Conservation (phyloP, 176 grass and related monocot species). For the Panicum miliaceum region DNA sequence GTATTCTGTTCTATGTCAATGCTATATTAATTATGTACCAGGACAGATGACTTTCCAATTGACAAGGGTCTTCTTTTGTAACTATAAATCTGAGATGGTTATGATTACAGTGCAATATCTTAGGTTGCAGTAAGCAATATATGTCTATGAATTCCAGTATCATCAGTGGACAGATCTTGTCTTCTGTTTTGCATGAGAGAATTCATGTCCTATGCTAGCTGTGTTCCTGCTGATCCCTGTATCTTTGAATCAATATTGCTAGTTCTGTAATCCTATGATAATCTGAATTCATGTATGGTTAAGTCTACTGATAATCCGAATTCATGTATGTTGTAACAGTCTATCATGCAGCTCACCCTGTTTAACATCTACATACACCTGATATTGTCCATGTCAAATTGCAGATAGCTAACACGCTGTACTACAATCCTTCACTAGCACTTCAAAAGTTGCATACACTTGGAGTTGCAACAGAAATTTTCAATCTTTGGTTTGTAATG, state of each 20-base stretch:
- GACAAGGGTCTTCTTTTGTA: neutral
- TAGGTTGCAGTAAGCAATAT: conserved; percentile 24
- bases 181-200: conserved; percentile 27
- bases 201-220: conserved; percentile 10
- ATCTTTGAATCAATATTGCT: conserved; percentile 5
- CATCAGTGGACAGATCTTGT: neutral
- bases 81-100: neutral
- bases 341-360: neutral
- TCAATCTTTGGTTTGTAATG: conserved; percentile 93
- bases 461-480: conserved; percentile 80
- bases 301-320: neutral
- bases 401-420: conserved; percentile 87
- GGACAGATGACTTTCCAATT: neutral
- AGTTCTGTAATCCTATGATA: neutral
- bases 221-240: conserved; percentile 7
- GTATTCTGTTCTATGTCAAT: neutral
- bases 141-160: neutral
- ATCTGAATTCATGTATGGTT: neutral
- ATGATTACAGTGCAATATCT: neutral
- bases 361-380: neutral
- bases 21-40: neutral
- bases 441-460: conserved; percentile 74
- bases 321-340: neutral
- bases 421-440: conserved; percentile 85
- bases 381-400: conserved; percentile 19